Percentiles rank a stretch among this genome's conserved stretches.
Evolutionary conservation across 2,329 filamentous ascomycete genomes (phyloP).

Genomic region (Lizonia empirigonia): DNA sequence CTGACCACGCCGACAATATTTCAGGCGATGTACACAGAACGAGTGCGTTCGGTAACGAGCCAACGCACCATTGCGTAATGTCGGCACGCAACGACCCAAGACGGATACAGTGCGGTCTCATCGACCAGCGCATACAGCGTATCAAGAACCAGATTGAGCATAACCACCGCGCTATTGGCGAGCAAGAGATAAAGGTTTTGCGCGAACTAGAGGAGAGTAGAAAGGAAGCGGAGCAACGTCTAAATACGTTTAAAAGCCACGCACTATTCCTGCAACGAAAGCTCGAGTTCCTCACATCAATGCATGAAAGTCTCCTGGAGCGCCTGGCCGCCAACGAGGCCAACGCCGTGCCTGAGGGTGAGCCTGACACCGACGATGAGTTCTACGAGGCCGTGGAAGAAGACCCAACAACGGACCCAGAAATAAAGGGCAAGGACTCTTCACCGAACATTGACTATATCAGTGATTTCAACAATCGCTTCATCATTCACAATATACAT

Average conservation of each 20-base stretch:
- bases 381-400: conserved; percentile 60
- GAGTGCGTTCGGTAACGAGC: conserved; percentile 90
- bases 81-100: conserved; percentile 75
- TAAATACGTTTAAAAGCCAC: conserved; percentile 62
- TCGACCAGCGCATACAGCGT: conserved; percentile 78
- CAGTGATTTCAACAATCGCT: conserved; percentile 96
- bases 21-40: conserved; percentile 80
- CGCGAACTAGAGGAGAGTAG: conserved; percentile 60
- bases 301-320: conserved; percentile 63
- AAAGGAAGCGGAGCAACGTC: conserved; percentile 60
- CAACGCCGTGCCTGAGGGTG: conserved; percentile 48
- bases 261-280: conserved; percentile 63
- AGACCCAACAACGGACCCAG: conserved; percentile 54
- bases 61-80: conserved; percentile 95
- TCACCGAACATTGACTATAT: conserved; percentile 79
- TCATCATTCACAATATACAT: conserved; percentile 97
- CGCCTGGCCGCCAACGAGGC: conserved; percentile 64
- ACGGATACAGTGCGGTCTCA: conserved; percentile 83
- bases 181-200: conserved; percentile 70
- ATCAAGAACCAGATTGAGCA: conserved; percentile 77
- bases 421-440: conserved; percentile 63
- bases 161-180: conserved; percentile 73
- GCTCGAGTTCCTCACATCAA: conserved; percentile 62
- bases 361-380: conserved; percentile 52
- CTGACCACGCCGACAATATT: conserved; percentile 82